Conservation (phyloP, 1,284 basidiomycete species). For the Psilocybe mexicana region DNA sequence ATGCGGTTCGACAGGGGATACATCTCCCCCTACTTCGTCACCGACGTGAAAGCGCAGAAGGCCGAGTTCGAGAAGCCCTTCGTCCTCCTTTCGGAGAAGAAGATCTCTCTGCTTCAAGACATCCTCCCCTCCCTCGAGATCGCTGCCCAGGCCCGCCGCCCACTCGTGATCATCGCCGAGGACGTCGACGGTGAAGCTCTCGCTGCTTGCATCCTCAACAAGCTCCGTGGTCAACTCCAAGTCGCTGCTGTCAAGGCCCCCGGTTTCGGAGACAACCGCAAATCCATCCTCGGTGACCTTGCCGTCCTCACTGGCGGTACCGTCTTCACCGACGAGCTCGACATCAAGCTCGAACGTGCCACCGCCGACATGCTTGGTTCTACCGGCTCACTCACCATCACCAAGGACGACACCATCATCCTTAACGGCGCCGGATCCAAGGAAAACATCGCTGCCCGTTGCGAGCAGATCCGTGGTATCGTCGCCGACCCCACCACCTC, state of each 20-base stretch:
- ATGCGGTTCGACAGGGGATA: constrained; percentile 99
- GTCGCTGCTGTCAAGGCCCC: constrained; percentile 96
- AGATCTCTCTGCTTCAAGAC: constrained; percentile 94
- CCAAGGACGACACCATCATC: constrained; percentile 98
- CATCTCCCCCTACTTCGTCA: constrained; percentile 99
- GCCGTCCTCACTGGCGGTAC: constrained; percentile 97
- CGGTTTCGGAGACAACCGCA: constrained; percentile 99
- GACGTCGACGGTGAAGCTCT: constrained; percentile 98
- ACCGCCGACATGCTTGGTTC: constrained; percentile 90
- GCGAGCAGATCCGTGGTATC: constrained; percentile 92
- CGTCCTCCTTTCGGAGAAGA: constrained; percentile 95
- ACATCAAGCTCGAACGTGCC: constrained; percentile 95
- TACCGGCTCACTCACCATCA: constrained; percentile 91
- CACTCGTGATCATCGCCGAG: constrained; percentile 95
- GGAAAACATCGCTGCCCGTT: constrained; percentile 83
- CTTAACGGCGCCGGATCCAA: constrained; percentile 93
- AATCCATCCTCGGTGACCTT: constrained; percentile 95
- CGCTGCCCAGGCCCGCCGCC: constrained; percentile 89
- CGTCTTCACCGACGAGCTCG: constrained; percentile 97
- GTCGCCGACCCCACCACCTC: constrained; percentile 84
- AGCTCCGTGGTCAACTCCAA: constrained; percentile 94
- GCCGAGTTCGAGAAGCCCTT: constrained; percentile 97
- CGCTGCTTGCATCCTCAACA: constrained; percentile 97
- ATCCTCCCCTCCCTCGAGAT: constrained; percentile 94
- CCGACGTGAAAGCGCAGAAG: constrained; percentile 96